Evolutionary conservation across 2,329 filamentous ascomycete species (phyloP).

Genomic region (Conoideocrella luteorostrata): DNA sequence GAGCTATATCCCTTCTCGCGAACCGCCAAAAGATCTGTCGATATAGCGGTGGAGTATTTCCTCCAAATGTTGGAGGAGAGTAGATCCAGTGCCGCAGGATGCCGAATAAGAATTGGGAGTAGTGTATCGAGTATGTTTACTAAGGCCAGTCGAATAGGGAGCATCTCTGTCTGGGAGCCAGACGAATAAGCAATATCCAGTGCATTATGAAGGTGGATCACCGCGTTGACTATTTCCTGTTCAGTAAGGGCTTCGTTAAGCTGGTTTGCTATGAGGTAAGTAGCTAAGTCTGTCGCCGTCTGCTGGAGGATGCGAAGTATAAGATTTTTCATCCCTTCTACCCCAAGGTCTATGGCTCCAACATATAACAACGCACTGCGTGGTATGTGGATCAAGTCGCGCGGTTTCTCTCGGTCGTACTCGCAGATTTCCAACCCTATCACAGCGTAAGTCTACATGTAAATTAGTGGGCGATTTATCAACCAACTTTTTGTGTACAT

Average conservation of each 20-base stretch:
- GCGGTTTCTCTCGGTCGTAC: slow-evolving; percentile 15
- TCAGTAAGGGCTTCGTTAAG: slow-evolving; percentile 12
- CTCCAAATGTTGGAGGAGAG: slow-evolving; percentile 19
- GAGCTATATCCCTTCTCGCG: not conserved
- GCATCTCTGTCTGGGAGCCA: slow-evolving; percentile 18
- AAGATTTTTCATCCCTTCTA: slow-evolving; percentile 20
- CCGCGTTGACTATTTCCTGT: slow-evolving; percentile 16
- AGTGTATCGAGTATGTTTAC: slow-evolving; percentile 22
- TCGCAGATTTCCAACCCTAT: slow-evolving; percentile 16
- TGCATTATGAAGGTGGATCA: slow-evolving; percentile 21
- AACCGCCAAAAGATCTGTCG: slow-evolving; percentile 18
- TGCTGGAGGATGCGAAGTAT: slow-evolving; percentile 22
- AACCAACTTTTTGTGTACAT: slow-evolving; percentile 29
- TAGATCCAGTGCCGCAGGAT: slow-evolving; percentile 17
- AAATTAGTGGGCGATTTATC: not conserved
- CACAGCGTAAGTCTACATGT: not conserved
- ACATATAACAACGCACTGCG: slow-evolving; percentile 27
- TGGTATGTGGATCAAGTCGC: slow-evolving; percentile 23
- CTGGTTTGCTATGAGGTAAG: slow-evolving; percentile 13
- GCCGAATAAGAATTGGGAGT: slow-evolving; percentile 18
- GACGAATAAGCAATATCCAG: slow-evolving; percentile 22
- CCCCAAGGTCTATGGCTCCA: slow-evolving; percentile 22
- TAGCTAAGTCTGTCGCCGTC: slow-evolving; percentile 18
- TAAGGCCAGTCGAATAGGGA: slow-evolving; percentile 25
- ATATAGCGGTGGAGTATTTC: slow-evolving; percentile 16